phyloP scores from a whole-genome alignment of 2,329 filamentous ascomycete species.

The Ceratocystis colombiana region DNA sequence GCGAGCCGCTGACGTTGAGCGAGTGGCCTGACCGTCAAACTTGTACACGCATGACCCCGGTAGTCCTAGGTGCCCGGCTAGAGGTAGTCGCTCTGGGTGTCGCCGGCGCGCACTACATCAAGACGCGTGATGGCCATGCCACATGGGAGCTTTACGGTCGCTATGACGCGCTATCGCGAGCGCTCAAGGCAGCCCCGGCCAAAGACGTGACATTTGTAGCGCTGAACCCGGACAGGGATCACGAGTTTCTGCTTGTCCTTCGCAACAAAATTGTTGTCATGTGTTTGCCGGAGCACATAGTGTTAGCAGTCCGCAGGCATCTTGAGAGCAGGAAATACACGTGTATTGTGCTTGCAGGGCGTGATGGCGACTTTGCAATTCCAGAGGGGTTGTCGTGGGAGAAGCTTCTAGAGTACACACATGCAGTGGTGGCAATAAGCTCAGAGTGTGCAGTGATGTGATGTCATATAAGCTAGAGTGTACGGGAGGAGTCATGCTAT shows the following conservation, averaged over 20 bases:
- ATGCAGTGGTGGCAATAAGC: constrained; percentile 24
- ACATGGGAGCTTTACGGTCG: constrained; percentile 21
- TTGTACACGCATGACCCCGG: constrained; percentile 21
- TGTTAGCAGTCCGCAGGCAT: constrained; percentile 16
- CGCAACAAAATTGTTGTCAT: constrained; percentile 21
- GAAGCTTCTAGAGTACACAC: constrained; percentile 23
- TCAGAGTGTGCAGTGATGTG: constrained; percentile 23
- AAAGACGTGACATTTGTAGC: constrained; percentile 23
- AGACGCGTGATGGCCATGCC: constrained; percentile 18
- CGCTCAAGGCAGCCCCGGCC: constrained; percentile 16
- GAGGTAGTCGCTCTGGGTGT: constrained; percentile 22
- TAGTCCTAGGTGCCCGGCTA: constrained; percentile 19
- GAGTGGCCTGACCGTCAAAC: constrained; percentile 17
- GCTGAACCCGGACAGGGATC: constrained; percentile 21
- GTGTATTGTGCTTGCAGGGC: constrained; percentile 19
- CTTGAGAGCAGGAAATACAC: constrained; percentile 18
- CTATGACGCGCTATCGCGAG: constrained; percentile 21
- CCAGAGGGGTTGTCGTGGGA: constrained; percentile 22
- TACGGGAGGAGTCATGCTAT: background rate
- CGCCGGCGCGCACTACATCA: constrained; percentile 22
- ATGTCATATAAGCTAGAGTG: background rate
- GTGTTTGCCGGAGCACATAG: constrained; percentile 22
- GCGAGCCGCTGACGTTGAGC: constrained; percentile 19
- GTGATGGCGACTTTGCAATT: constrained; percentile 22
- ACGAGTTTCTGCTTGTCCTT: constrained; percentile 22